Base-by-base conservation (phyloP, 2,329 filamentous ascomycete species). In the Penicillium sp. region DNA sequence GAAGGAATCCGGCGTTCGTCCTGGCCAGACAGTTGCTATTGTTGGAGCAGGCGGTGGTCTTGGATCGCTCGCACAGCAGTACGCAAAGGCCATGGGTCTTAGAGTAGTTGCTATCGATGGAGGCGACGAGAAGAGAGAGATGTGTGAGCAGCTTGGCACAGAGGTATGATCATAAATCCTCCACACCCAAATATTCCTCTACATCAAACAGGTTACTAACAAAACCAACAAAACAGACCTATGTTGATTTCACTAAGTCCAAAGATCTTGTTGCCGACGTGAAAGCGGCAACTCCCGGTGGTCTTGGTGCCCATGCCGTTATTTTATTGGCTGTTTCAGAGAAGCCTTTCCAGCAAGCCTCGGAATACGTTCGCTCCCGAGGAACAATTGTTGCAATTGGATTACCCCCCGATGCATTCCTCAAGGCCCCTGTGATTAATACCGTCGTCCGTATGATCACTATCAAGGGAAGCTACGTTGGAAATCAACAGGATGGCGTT, bases 281-380 rank as follows among this genome's bases (percentile, higher is more conserved):
- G 63, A 90, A 90, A 80, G 85, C 84, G 42, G 86, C 87, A n/a
- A 94, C 90, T 1, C 77, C 84, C 27, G 91, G 93, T 67, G 90
- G 93, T 47, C 91, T 62, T 37, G 59, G 59, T 4, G 61, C 92
- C 6, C 89, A 95, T 70, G 92, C 91, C 35, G 91, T 92, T 61
- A 81, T 96, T 63, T 81, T 96, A 43, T 85, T 96, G 56, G 91
- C 92, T 60, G 90, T 91, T 42, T 84, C 81, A 66, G 91, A 96
- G 83, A 90, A 88, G 81, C 92, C 93, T 47, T 96, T 96, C 86
- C 90, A 96, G 79, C 91, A 96, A 79, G 93, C 93, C 49, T 86
- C 88, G 37, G 86, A 83, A 77, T 96, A 96, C 77, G 88, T 96
- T 62, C 89, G 92, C 56, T 84, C 90, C 54, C 85, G 86, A 59